Percentiles rank a stretch among this genome's conserved stretches.
These are phyloP conservation scores for Cercospora sp. DNA, from an alignment of 2,329 filamentous ascomycete genomes.

Conservation along the genomic window DNA sequence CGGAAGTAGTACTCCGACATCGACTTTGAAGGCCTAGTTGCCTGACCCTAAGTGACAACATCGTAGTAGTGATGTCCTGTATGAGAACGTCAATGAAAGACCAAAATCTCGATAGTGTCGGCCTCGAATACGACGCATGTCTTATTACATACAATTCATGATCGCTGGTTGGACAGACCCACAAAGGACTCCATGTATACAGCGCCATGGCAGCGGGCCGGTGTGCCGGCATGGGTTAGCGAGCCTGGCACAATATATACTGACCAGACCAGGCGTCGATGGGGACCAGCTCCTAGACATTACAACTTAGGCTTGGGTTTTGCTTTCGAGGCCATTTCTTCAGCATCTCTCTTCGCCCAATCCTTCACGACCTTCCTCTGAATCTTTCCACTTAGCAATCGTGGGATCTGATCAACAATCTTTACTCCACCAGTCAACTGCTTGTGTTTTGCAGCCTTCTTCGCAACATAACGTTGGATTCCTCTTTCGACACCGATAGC, in stretches of 20 bases:
- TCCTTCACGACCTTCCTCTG: constrained; percentile 20
- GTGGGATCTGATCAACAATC: constrained; percentile 15
- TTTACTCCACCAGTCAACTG: constrained; percentile 12
- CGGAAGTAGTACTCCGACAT: not conserved
- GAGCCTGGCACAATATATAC: not conserved
- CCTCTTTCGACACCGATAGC: not conserved
- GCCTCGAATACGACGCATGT: not conserved
- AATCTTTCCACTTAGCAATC: constrained; percentile 16
- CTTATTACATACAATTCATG: not conserved
- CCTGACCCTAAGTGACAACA: not conserved
- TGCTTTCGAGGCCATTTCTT: not conserved
- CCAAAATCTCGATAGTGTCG: not conserved
- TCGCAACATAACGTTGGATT: constrained; percentile 9
- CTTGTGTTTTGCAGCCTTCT: constrained; percentile 17
- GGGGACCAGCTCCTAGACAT: not conserved
- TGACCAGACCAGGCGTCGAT: not conserved
- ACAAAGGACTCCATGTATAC: not conserved
- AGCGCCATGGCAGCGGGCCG: not conserved
- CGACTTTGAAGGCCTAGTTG: not conserved
- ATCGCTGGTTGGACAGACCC: not conserved
- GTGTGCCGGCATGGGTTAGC: not conserved
- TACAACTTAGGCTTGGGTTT: constrained; percentile 5
- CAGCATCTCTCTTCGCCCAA: constrained; percentile 15
- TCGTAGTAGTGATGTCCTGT: no score
- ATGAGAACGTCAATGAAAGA: not conserved